A percentile compares a stretch with the other conserved stretches of the same genome.
These are phyloP conservation scores for Postia placenta DNA, from an alignment of 768 basidiomycete species.

Conservation along the genomic window DNA sequence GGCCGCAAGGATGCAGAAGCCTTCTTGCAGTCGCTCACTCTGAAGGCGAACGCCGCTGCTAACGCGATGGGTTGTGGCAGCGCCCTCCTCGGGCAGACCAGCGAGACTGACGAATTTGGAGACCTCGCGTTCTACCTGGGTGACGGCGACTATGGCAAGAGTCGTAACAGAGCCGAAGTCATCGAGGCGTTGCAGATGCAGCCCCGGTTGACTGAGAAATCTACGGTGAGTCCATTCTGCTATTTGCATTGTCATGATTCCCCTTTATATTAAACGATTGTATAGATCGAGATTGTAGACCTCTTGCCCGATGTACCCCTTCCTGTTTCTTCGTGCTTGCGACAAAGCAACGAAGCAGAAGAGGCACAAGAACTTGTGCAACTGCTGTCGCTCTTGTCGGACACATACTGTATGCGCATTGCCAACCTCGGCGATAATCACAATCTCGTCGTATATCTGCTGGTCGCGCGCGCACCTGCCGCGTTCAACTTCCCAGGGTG, in stretches of 20 bases:
- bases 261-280: not conserved
- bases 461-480: constrained; percentile 27
- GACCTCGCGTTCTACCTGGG: constrained; percentile 53
- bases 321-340: too few species aligned
- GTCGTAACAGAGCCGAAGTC: constrained; percentile 25
- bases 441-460: constrained; percentile 28
- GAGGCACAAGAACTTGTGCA: not conserved
- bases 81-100: constrained; percentile 45
- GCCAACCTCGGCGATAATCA: constrained; percentile 16
- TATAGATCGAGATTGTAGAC: not conserved
- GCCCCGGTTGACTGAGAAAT: not conserved
- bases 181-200: constrained; percentile 28
- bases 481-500: constrained; percentile 18
- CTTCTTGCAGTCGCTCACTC: constrained; percentile 31
- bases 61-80: constrained; percentile 39
- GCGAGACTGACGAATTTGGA: constrained; percentile 51
- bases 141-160: constrained; percentile 27
- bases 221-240: not conserved
- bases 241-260: not conserved
- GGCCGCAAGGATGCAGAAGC: not conserved
- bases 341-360: too few species aligned
- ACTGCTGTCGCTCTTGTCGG: constrained; percentile 7
- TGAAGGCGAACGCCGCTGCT: constrained; percentile 34
- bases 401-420: constrained; percentile 11
- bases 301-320: too few species aligned